Base-by-base conservation (phyloP, 73 alveolate genomes). In the Paramecium tetraurelia region DNA sequence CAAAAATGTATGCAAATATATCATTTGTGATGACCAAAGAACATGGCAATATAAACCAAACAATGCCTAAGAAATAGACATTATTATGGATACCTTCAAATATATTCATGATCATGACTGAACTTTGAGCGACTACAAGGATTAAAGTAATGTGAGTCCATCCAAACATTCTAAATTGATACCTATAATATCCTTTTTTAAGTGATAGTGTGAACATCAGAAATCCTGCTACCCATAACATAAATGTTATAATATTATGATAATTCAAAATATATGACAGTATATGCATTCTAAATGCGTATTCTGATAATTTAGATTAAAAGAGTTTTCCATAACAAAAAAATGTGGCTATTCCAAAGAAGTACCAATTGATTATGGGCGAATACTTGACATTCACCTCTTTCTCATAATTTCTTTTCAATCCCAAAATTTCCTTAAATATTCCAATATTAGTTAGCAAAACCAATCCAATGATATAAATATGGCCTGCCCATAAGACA, bases 1-100 rank as follows among this genome's bases (percentile, higher is more conserved):
- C 99, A 95, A 97, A 98, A 24, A 98, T 48, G 87, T 98, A 98
- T 10, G 99, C 99, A 72, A 93, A 88, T 22, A 96, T 94, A 92
- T 98, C 99, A 92, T 98, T 98, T 59, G 92, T 50, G 50, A 97
- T 95, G 0, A 98, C 99, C 21, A 96, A 92, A 29, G 96, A 89
- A 21, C 97, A 96, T 2, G 99, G 99, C 35, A 98, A 93, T 38
- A 98, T 71, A 93, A 98, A 98, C 99, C 99, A 97, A 92, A 96
- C 95, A 70, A 98, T 18, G 3, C 84, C 84, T 63, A 63, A 11
- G 27, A 31, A 12, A 31, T 31, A 2, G 0, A 11, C 5, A 63
- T 63, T 22, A 59, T 53, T 53, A 2, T 18, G 0, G 11, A 53
- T 63, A 63, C 99, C 99, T 50, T 97, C 95, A 94, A 94, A 98